These are phyloP conservation scores for Arachis stenosperma DNA, from an alignment of 306 rosid species.

Conservation along the genomic window DNA sequence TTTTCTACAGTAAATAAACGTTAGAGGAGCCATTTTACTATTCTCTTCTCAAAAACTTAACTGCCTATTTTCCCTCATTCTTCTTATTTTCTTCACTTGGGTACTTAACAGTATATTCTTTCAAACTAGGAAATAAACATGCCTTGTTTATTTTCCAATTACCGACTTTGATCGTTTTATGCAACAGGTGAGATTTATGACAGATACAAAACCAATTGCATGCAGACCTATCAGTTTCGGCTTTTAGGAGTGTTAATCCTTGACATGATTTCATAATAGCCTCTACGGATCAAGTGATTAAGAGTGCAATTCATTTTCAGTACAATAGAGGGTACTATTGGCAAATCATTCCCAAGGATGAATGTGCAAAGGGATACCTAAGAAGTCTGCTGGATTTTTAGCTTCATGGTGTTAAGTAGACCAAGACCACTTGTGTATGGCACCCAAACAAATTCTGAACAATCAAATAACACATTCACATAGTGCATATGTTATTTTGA, in stretches of 20 bases:
- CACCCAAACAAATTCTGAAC: slow-evolving; percentile 4
- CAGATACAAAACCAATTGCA: slow-evolving; percentile 9
- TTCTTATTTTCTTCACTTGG: neutral
- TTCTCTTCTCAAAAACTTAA: too few species aligned
- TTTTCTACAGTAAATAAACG: too few species aligned
- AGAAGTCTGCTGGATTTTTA: slow-evolving; percentile 10
- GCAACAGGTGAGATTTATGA: neutral
- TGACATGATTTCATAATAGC: neutral
- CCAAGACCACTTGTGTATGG: neutral
- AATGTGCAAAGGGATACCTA: slow-evolving; percentile 13
- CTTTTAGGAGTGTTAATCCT: slow-evolving; percentile 20
- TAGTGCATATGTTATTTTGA: neutral
- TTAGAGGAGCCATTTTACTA: too few species aligned
- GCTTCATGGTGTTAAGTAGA: slow-evolving; percentile 21
- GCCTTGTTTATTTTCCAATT: slow-evolving; percentile 25
- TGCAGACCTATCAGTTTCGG: slow-evolving; percentile 21
- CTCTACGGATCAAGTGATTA: slow-evolving; percentile 21
- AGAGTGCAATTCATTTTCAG: slow-evolving; percentile 6
- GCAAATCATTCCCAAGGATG: neutral
- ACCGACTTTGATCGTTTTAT: slow-evolving; percentile 24
- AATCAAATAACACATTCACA: slow-evolving; percentile 15
- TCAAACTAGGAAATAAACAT: slow-evolving; percentile 6
- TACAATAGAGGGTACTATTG: slow-evolving; percentile 14
- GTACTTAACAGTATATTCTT: too few species aligned
- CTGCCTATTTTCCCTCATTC: too few species aligned